A percentile compares a stretch with the other conserved stretches of the same genome.
phyloP scores from a whole-genome alignment of 2,329 filamentous ascomycete genomes.

The Xylaria digitata region DNA sequence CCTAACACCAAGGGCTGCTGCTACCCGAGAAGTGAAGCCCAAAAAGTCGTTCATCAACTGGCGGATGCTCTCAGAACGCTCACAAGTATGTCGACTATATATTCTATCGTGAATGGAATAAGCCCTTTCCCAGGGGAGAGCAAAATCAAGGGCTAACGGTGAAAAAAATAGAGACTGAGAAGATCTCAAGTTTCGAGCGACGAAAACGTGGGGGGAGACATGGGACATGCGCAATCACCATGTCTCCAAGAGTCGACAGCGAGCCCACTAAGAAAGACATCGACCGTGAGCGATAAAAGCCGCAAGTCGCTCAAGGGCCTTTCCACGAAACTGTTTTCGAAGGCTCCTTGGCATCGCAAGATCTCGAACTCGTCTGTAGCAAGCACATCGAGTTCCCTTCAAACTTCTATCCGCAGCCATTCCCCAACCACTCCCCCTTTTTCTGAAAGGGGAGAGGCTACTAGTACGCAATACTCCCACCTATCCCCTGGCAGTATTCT shows the following conservation, averaged over 20 bases:
- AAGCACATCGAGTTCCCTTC: slow-evolving; percentile 57
- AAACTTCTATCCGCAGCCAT: slow-evolving; percentile 53
- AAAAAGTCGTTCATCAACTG: slow-evolving; percentile 31
- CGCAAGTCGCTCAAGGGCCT: slow-evolving; percentile 43
- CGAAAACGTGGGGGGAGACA: neutral
- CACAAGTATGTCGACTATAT: slow-evolving; percentile 25
- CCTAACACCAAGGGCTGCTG: neutral
- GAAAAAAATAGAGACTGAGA: slow-evolving; percentile 20
- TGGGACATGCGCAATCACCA: neutral
- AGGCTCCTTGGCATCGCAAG: slow-evolving; percentile 56
- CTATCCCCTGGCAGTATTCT: too few relatives aligned
- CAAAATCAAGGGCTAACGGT: slow-evolving; percentile 3
- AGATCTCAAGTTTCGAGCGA: slow-evolving; percentile 8
- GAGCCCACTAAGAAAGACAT: slow-evolving; percentile 19
- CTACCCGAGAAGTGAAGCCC: neutral
- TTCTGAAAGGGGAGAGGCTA: slow-evolving; percentile 15
- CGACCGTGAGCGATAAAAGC: slow-evolving; percentile 51
- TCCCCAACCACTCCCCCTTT: slow-evolving; percentile 46
- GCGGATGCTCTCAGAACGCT: slow-evolving; percentile 28
- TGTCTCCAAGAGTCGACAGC: neutral
- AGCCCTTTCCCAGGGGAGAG: too few relatives aligned
- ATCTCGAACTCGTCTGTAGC: slow-evolving; percentile 53
- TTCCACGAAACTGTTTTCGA: slow-evolving; percentile 56
- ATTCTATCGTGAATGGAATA: neutral
- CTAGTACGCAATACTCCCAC: slow-evolving; percentile 15